Evolutionary conservation across 257 asterid genomes (phyloP).

Genomic region (Linaria vulgaris): DNA sequence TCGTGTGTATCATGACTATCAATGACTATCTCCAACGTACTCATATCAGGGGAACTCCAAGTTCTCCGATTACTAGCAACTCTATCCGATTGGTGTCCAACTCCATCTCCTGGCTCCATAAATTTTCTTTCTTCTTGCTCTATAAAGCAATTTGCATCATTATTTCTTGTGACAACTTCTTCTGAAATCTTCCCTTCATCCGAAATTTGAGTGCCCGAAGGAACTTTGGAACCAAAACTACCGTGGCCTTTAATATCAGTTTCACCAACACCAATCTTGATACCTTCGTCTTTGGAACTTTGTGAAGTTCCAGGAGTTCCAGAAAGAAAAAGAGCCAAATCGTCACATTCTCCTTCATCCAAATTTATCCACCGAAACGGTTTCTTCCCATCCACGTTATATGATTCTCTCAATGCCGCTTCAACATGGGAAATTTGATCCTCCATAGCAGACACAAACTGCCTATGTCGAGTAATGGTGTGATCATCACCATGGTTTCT

Average conservation of each 20-base stretch:
- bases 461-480: constrained; percentile 64
- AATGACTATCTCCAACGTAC: constrained; percentile 57
- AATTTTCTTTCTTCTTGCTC: constrained; percentile 33
- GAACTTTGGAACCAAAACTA: constrained; percentile 24
- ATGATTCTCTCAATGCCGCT: constrained; percentile 54
- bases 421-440: constrained; percentile 67
- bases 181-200: constrained; percentile 27
- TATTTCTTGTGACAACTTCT: constrained; percentile 27
- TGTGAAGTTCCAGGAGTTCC: constrained; percentile 42
- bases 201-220: constrained; percentile 24
- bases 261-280: constrained; percentile 24
- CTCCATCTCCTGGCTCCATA: constrained; percentile 29
- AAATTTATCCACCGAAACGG: constrained; percentile 73
- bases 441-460: constrained; percentile 68
- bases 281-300: constrained; percentile 31
- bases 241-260: constrained; percentile 26
- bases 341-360: constrained; percentile 71
- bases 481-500: constrained; percentile 56
- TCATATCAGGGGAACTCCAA: constrained; percentile 35
- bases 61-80: constrained; percentile 30
- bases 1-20: constrained; percentile 39
- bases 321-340: constrained; percentile 76
- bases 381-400: constrained; percentile 51
- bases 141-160: constrained; percentile 19
- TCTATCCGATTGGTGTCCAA: constrained; percentile 37